Percentiles rank a stretch among this genome's conserved stretches.
Evolutionary conservation across 345 rosid genomes (phyloP).

Genomic region (Kernera saxatilis): DNA sequence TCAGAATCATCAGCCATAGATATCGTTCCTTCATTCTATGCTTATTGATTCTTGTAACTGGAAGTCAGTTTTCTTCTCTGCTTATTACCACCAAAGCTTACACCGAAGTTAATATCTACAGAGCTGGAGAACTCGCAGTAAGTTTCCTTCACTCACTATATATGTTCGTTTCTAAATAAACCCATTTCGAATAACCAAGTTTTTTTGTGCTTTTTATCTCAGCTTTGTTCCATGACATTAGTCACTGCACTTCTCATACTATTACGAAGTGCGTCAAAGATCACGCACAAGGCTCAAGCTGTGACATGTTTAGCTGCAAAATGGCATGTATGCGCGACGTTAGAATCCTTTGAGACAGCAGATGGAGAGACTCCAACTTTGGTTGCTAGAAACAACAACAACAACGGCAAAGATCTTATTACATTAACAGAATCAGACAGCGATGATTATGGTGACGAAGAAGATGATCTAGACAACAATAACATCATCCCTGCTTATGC

Average conservation of each 20-base stretch:
- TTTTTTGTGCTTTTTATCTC: background rate
- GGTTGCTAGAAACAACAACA: slow-evolving; percentile 7
- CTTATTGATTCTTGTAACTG: slow-evolving; percentile 63
- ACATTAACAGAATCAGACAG: slow-evolving; percentile 37
- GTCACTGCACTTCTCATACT: slow-evolving; percentile 62
- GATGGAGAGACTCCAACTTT: slow-evolving; percentile 73
- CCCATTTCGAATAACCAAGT: background rate
- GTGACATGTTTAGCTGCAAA: slow-evolving; percentile 86
- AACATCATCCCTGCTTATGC: slow-evolving; percentile 62
- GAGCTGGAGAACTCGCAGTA: slow-evolving; percentile 93
- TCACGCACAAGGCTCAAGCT: slow-evolving; percentile 91
- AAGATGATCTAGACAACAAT: slow-evolving; percentile 72
- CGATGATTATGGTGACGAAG: slow-evolving; percentile 68
- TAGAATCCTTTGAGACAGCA: slow-evolving; percentile 51
- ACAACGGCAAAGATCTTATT: slow-evolving; percentile 6
- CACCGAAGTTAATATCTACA: slow-evolving; percentile 45
- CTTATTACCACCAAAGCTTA: slow-evolving; percentile 64
- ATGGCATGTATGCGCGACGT: slow-evolving; percentile 88
- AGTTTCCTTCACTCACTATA: background rate
- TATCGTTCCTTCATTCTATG: slow-evolving; percentile 59
- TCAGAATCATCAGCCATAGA: slow-evolving; percentile 89
- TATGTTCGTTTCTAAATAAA: background rate
- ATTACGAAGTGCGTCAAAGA: slow-evolving; percentile 78
- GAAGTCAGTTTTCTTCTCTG: slow-evolving; percentile 81
- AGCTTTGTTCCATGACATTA: slow-evolving; percentile 82